Evolutionary conservation across 169 alveolate species (phyloP).

Genomic region (Fabrea salina): DNA sequence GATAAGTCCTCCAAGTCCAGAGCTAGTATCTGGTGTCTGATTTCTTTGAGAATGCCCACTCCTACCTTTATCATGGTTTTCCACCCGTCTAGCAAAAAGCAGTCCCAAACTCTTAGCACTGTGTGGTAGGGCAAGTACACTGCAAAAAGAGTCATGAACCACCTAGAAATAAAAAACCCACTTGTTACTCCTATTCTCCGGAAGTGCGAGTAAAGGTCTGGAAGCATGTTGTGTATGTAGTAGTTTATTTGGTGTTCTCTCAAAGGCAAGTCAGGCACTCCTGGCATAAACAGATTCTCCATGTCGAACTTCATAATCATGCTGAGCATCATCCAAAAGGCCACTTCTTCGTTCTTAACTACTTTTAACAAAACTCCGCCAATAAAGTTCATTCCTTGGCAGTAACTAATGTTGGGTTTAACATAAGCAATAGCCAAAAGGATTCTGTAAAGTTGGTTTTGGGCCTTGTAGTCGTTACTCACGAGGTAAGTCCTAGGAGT

Average conservation of each 20-base stretch:
- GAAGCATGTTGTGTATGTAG: constrained; percentile 31
- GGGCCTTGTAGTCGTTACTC: constrained; percentile 29
- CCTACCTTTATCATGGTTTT: constrained; percentile 43
- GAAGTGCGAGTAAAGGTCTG: constrained; percentile 44
- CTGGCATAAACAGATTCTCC: constrained; percentile 43
- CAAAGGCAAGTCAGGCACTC: constrained; percentile 57
- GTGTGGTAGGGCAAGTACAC: constrained; percentile 48
- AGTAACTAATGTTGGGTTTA: constrained; percentile 58
- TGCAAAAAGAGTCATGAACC: constrained; percentile 62
- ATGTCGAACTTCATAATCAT: constrained; percentile 39
- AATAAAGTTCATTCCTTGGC: constrained; percentile 64
- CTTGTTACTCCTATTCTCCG: constrained; percentile 43
- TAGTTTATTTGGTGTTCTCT: constrained; percentile 46
- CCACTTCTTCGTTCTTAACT: constrained; percentile 43
- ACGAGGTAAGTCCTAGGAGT: constrained; percentile 46
- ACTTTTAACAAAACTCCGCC: constrained; percentile 47
- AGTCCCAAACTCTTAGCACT: constrained; percentile 50
- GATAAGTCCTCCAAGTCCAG: constrained; percentile 57
- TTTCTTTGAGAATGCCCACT: constrained; percentile 40
- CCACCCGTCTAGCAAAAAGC: constrained; percentile 51
- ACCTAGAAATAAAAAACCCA: constrained; percentile 55
- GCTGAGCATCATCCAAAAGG: constrained; percentile 47
- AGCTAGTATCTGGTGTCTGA: constrained; percentile 25
- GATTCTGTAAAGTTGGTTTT: constrained; percentile 29
- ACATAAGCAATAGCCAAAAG: constrained; percentile 46